Evolutionary conservation across 768 basidiomycete species (phyloP).

Genomic region (Ramaria sp.): DNA sequence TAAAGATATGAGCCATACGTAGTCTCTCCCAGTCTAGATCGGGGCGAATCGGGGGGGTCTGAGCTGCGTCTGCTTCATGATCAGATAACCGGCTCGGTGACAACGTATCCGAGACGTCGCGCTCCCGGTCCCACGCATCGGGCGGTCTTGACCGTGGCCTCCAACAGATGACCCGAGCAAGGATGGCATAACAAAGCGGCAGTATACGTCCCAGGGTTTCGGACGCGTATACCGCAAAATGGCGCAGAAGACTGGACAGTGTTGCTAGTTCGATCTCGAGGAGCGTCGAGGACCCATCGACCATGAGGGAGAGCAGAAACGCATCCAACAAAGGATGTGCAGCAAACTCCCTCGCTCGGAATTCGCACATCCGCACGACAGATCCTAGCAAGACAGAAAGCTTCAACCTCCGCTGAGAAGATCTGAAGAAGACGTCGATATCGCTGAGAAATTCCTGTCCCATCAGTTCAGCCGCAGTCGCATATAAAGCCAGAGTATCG

Average conservation of each 20-base stretch:
- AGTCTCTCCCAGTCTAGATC: constrained; percentile 61
- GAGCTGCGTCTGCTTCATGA: constrained; percentile 1
- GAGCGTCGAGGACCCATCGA: constrained; percentile 67
- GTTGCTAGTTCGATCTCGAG: constrained; percentile 54
- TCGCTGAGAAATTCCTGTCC: constrained; percentile 60
- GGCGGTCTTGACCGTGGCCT: constrained; percentile 29
- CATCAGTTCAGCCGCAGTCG: background rate
- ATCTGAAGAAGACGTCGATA: constrained; percentile 49
- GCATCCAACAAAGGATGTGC: constrained; percentile 52
- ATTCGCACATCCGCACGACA: constrained; percentile 23
- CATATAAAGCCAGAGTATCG: constrained; percentile 7
- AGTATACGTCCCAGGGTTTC: constrained; percentile 46
- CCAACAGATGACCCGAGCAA: constrained; percentile 71
- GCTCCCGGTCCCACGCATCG: background rate
- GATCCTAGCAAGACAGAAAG: constrained; percentile 50
- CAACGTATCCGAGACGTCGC: background rate
- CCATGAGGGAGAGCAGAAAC: constrained; percentile 52
- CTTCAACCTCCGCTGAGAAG: constrained; percentile 55
- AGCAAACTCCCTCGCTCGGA: constrained; percentile 22
- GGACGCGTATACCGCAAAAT: constrained; percentile 54
- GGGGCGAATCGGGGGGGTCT: constrained; percentile 28
- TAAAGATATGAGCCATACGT: constrained; percentile 7
- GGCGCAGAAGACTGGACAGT: constrained; percentile 62
- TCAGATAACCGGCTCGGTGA: constrained; percentile 6
- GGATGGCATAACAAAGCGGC: constrained; percentile 53